Evolutionary conservation across 805 yeast species (phyloP).

Genomic region (Monosporozyma yasuniensis): DNA sequence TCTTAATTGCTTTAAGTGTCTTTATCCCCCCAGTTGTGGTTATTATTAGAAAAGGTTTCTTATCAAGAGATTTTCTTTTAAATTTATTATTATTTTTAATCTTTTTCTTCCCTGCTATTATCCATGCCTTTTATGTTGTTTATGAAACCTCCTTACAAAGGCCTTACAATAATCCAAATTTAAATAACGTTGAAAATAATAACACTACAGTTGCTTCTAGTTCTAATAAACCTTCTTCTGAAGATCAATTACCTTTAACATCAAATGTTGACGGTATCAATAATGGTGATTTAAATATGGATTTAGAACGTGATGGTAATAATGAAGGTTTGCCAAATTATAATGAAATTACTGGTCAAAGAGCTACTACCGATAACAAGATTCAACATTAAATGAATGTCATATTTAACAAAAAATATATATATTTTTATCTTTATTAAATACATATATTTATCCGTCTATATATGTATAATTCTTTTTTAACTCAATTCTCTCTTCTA

Average conservation of each 20-base stretch:
- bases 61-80: conserved; percentile 15
- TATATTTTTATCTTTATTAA: not conserved
- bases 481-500: not conserved
- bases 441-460: not conserved
- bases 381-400: conserved; percentile 10
- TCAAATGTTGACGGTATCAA: conserved; percentile 1
- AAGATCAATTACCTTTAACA: conserved; percentile 6
- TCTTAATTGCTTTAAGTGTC: conserved; percentile 13
- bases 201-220: not conserved
- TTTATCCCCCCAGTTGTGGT: conserved; percentile 22
- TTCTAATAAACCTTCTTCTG: not conserved
- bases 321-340: conserved; percentile 12
- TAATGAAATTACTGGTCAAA: conserved; percentile 13
- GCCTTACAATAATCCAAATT: not conserved
- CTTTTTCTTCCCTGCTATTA: conserved; percentile 21
- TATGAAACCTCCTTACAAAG: conserved; percentile 21
- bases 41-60: conserved; percentile 17
- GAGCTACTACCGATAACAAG: conserved; percentile 14
- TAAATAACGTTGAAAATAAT: not conserved
- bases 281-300: conserved; percentile 14
- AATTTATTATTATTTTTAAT: conserved; percentile 14
- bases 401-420: not conserved
- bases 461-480: not conserved
- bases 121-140: conserved; percentile 21
- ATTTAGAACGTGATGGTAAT: conserved; percentile 10